phyloP scores from a whole-genome alignment of 2,329 filamentous ascomycete genomes.

The Immersiporthe knoxdaviesiana region DNA sequence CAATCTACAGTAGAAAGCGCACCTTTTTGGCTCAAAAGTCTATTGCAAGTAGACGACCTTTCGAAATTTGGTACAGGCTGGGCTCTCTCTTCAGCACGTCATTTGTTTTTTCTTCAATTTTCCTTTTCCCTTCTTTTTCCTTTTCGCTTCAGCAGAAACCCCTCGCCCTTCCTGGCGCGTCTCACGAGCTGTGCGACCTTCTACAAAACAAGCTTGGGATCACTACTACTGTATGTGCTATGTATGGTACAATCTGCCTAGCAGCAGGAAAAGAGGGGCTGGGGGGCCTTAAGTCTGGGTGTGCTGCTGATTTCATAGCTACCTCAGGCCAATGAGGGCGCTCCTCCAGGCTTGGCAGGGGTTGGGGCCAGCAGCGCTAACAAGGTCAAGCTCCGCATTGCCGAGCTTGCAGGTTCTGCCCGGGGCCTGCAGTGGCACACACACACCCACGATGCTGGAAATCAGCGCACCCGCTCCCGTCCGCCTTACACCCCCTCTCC shows the following conservation, averaged over 20 bases:
- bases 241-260: not conserved
- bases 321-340: constrained; percentile 10
- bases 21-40: not conserved
- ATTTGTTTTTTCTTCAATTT: not conserved
- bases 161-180: not conserved
- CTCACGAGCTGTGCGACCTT: constrained; percentile 3
- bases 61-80: not conserved
- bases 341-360: not conserved
- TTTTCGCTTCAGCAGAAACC: not conserved
- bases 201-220: not conserved
- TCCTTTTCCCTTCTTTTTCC: not conserved
- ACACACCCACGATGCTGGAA: not conserved
- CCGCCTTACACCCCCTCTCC: not conserved
- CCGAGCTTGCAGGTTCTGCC: constrained; percentile 7
- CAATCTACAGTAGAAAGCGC: not conserved
- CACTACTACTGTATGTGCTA: too few relatives aligned
- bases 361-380: constrained; percentile 11
- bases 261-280: constrained; percentile 12
- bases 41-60: not conserved
- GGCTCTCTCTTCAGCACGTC: not conserved
- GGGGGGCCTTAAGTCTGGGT: not conserved
- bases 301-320: not conserved
- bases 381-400: constrained; percentile 2
- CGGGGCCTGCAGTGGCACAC: constrained; percentile 8
- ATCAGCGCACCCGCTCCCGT: not conserved